Evolutionary conservation across 208 protist species (phyloP), one percentile per base, ranked within the genome.

Genomic region (Angomonas deanei): DNA sequence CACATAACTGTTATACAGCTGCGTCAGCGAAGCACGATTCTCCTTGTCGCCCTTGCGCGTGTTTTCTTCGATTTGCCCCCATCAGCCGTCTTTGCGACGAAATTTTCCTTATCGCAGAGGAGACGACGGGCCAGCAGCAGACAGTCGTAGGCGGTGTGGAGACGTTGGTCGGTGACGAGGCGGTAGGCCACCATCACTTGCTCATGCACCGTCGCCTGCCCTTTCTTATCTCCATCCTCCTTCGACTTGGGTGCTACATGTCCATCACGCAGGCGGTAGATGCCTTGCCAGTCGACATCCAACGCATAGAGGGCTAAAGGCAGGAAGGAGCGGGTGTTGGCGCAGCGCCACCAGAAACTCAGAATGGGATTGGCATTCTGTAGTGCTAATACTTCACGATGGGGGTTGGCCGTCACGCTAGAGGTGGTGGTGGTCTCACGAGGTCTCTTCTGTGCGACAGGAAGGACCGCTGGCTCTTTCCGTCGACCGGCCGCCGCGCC

Each of bases 281-380:
- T 58, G 15, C 10, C 26, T 31, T 1, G 26, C 52, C 52, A 58
- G 52, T 58, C n/a, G n/a, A 58, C 31, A 38, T 58, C 52, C 2
- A 58, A 27, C 28, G 26, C 26, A n/a, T 38, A n/a, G 27, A 58
- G 52, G 6, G 52, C 26, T 4, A 36, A 38, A 15, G 31, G 10
- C 15, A 58, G 52, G 13, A 34, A 27, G 1, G 3, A 4, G 31
- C 52, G 11, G 26, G 32, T 58, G 31, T 58, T 27, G 8, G 52
- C 27, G 17, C 52, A 58, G 6, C 52, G 52, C 27, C 10, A 10
- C 52, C 52, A 58, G 52, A 58, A 58, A 24, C 32, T n/a, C 27
- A 31, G 26, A 19, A 36, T 31, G 10, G 52, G 52, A 42, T 42
- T 15, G 11, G 8, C 15, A 8, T n/a, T 15, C 15, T 42, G 36